Percentiles rank a stretch among this genome's conserved stretches.
Conservation (phyloP, 2,329 filamentous ascomycete genomes). For the Monosporascus sp. region DNA sequence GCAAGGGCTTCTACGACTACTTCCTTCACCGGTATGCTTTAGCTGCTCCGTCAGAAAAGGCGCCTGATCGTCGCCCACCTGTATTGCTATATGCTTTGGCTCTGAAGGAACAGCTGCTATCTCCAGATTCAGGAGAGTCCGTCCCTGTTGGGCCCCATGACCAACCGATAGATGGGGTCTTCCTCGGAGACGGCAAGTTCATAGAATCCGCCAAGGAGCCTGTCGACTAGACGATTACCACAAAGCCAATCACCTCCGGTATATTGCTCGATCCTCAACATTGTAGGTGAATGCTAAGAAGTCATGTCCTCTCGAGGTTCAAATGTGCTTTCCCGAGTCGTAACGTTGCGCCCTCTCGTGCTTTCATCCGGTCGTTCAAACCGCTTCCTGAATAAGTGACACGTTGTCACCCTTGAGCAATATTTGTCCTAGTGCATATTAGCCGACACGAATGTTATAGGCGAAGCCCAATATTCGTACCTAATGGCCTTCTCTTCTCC, state of each 20-base stretch:
- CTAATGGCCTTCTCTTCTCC: constrained; percentile 72
- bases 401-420: constrained; percentile 65
- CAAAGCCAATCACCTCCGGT: constrained; percentile 2
- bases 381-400: constrained; percentile 49
- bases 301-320: background rate
- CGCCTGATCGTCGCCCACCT: constrained; percentile 28
- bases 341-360: constrained; percentile 6
- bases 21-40: constrained; percentile 72
- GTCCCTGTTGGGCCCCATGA: constrained; percentile 75
- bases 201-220: constrained; percentile 29
- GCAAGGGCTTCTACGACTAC: constrained; percentile 94
- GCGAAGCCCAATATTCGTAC: constrained; percentile 41
- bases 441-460: background rate
- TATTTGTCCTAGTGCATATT: constrained; percentile 49
- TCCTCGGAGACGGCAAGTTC: constrained; percentile 65
- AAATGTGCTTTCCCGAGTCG: background rate
- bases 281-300: constrained; percentile 1
- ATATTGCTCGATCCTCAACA: constrained; percentile 6
- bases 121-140: constrained; percentile 47
- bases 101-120: constrained; percentile 78
- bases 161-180: constrained; percentile 71
- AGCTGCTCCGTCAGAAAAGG: constrained; percentile 27
- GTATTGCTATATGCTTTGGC: constrained; percentile 68
- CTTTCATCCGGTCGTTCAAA: constrained; percentile 27
- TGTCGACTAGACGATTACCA: constrained; percentile 16